Evolutionary conservation across 768 basidiomycete genomes (phyloP).

Genomic region (Kwoniella newhampshirensis): DNA sequence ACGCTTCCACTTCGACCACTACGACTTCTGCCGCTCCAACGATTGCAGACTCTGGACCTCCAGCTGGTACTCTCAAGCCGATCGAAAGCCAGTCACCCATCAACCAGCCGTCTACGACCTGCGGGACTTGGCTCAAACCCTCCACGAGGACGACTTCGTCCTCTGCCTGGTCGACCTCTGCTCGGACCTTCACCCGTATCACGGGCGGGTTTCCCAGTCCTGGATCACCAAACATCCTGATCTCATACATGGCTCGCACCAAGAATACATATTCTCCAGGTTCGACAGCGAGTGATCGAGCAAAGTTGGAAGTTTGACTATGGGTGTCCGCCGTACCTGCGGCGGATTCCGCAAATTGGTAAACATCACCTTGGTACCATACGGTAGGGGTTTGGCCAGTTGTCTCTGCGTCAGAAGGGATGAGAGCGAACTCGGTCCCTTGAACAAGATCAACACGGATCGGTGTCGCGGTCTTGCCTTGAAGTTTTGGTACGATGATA

Average conservation of each 20-base stretch:
- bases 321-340: slow-evolving; percentile 50
- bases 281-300: slow-evolving; percentile 54
- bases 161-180: slow-evolving; percentile 55
- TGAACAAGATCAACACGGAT: slow-evolving; percentile 66
- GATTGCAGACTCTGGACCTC: slow-evolving; percentile 57
- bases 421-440: slow-evolving; percentile 72
- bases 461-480: slow-evolving; percentile 57
- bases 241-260: slow-evolving; percentile 84
- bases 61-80: slow-evolving; percentile 48
- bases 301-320: slow-evolving; percentile 59
- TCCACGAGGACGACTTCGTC: slow-evolving; percentile 44
- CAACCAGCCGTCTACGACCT: slow-evolving; percentile 72
- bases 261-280: slow-evolving; percentile 67
- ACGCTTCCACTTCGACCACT: background rate
- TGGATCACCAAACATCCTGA: slow-evolving; percentile 81
- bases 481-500: slow-evolving; percentile 59
- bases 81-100: slow-evolving; percentile 70
- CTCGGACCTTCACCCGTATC: slow-evolving; percentile 61
- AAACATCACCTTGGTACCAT: slow-evolving; percentile 89
- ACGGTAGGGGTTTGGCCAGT: slow-evolving; percentile 50
- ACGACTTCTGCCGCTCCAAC: slow-evolving; percentile 28
- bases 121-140: slow-evolving; percentile 62
- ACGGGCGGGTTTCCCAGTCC: slow-evolving; percentile 57
- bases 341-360: slow-evolving; percentile 59
- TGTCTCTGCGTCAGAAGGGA: slow-evolving; percentile 55